Base-by-base conservation (phyloP, 1,284 basidiomycete genomes). In the Cryptococcus depauperatus region DNA sequence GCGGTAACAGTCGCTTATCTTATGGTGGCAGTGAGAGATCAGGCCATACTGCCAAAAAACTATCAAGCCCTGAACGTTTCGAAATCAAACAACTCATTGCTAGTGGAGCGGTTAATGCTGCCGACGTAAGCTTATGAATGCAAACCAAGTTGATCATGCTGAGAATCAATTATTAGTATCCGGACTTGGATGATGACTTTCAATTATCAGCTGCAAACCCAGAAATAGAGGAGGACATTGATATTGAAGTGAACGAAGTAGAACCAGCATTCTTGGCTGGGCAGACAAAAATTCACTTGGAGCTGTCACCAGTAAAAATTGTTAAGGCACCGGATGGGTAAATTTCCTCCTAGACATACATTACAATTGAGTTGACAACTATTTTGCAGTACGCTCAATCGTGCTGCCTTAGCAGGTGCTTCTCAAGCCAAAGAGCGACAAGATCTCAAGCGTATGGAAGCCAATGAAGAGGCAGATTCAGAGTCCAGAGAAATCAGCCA, bases 31-130 rank as follows among this genome's bases (percentile, higher is more conserved):
- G 68, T 80, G 47, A 90, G 83, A 59, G 79, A 79, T 39, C 73
- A 82, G 46, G 85, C 79, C 41, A 74, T 81, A 35, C 64, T 43
- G 88, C 89, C 1, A 93, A 93, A 66, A 81, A 95, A 14, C 74
- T 98, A 46, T 93, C 93, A 1, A 92, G 88, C 22, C 95, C 95
- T 0, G 95, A 99, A 69, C 81, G 95, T 19, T 99, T 93, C 89
- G 95, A 99, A 74, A 88, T 98, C 69, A 96, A 97, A 69, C 95
- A 98, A 69, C 80, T 98, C 48, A 96, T 98, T 51, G 89, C 95
- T 0, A 95, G 90, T 33, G 95, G 95, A 38, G 86, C 83, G 5
- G 80, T 96, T 37, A 83, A 84, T 57, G 85, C 92, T 6, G 84
- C 88, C 10, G 95, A 98, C 39, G 59, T 61, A 27, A 54, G 58